Percentiles rank a stretch among this genome's conserved stretches.
Evolutionary conservation across 305 asterid species (phyloP).

Genomic region (Caryopteris hybrid): DNA sequence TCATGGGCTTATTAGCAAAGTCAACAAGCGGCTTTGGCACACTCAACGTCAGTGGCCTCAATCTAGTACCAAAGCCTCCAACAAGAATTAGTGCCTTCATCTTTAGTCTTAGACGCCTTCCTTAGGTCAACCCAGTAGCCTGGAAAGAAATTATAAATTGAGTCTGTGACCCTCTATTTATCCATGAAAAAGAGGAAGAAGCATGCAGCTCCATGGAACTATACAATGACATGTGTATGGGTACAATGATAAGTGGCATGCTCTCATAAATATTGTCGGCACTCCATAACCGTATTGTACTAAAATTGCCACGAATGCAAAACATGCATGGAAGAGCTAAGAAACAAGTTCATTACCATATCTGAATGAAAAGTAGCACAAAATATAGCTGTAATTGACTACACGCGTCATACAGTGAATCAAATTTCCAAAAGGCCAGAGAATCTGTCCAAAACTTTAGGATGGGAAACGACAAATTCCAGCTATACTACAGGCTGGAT

Average conservation of each 20-base stretch:
- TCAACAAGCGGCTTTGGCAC: slow-evolving; percentile 95
- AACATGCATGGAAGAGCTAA: slow-evolving; percentile 30
- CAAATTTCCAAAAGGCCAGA: slow-evolving; percentile 16
- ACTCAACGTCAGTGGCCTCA: slow-evolving; percentile 91
- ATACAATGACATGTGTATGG: slow-evolving; percentile 44
- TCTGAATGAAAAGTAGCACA: slow-evolving; percentile 1
- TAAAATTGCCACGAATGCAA: slow-evolving; percentile 33
- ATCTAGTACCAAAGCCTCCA: slow-evolving; percentile 93
- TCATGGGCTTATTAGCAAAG: slow-evolving; percentile 96
- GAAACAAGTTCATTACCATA: slow-evolving; percentile 15
- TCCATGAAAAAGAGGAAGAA: slow-evolving; percentile 37
- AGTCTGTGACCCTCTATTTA: slow-evolving; percentile 31
- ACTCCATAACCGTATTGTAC: slow-evolving; percentile 23
- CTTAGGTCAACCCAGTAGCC: slow-evolving; percentile 21
- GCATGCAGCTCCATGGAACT: slow-evolving; percentile 39
- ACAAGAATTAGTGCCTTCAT: slow-evolving; percentile 98
- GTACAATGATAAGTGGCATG: slow-evolving; percentile 32
- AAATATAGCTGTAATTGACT: slow-evolving; percentile 10
- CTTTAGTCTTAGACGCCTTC: slow-evolving; percentile 20
- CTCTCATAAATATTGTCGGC: slow-evolving; percentile 39
- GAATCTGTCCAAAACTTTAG: slow-evolving; percentile 18
- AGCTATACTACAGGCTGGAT: slow-evolving; percentile 51
- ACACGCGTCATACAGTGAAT: slow-evolving; percentile 20
- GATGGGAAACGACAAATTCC: slow-evolving; percentile 41
- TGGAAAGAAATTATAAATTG: slow-evolving; percentile 21